phyloP scores from a whole-genome alignment of 2,329 filamentous ascomycete genomes.

The Bipolaris gigantea region DNA sequence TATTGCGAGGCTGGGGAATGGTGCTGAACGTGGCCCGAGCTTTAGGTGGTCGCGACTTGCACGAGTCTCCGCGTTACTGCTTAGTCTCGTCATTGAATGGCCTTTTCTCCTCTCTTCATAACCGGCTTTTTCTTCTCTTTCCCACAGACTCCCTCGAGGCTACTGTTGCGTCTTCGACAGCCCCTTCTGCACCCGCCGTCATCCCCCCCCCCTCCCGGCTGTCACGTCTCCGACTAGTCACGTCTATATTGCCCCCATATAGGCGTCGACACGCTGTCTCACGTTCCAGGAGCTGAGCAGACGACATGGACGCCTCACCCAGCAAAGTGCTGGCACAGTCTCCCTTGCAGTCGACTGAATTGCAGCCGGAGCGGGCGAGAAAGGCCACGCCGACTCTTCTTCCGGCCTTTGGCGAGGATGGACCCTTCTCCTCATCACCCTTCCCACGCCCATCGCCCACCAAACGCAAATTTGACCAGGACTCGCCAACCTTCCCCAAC shows the following conservation, averaged over 20 bases:
- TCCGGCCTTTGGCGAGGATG: slow-evolving; percentile 65
- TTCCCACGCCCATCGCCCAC: slow-evolving; percentile 63
- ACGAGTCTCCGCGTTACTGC: slow-evolving; percentile 16
- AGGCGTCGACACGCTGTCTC: slow-evolving; percentile 35
- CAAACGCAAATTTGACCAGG: slow-evolving; percentile 66
- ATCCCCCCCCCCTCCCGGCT: slow-evolving; percentile 13
- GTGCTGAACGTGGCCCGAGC: slow-evolving; percentile 25
- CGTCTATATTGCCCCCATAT: slow-evolving; percentile 23
- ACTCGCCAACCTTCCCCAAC: slow-evolving; percentile 49
- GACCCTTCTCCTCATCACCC: slow-evolving; percentile 77
- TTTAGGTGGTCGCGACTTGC: slow-evolving; percentile 6
- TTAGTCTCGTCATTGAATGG: slow-evolving; percentile 40
- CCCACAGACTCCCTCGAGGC: slow-evolving; percentile 14
- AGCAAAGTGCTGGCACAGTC: slow-evolving; percentile 30
- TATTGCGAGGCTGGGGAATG: not conserved
- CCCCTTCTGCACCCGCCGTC: slow-evolving; percentile 20
- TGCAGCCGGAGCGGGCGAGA: slow-evolving; percentile 50
- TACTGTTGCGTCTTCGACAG: slow-evolving; percentile 17
- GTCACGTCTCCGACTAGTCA: slow-evolving; percentile 29
- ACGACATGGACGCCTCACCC: slow-evolving; percentile 40
- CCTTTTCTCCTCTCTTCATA: slow-evolving; percentile 32
- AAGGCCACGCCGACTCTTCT: slow-evolving; percentile 65
- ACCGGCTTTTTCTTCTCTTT: slow-evolving; percentile 25
- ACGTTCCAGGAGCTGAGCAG: slow-evolving; percentile 29
- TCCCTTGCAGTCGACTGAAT: slow-evolving; percentile 32